Percentiles rank a stretch among this genome's conserved stretches.
Evolutionary conservation across 164 flowering plant genomes (phyloP).

Genomic region (Magnolia changhungtana): DNA sequence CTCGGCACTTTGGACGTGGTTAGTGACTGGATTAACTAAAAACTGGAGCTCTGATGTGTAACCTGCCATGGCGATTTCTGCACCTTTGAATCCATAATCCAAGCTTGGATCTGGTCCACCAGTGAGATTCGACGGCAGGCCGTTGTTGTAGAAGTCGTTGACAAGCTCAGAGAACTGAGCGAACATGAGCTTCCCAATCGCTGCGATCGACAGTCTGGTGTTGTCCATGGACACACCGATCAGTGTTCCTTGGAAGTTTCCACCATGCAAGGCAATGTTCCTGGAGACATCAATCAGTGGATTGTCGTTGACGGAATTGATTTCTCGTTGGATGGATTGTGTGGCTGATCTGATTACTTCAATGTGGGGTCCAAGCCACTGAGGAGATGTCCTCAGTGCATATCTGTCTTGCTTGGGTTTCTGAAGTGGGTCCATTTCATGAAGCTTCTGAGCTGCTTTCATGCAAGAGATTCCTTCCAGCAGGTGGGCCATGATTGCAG

Average conservation of each 20-base stretch:
- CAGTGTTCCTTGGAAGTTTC: constrained; percentile 46
- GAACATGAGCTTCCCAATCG: no score
- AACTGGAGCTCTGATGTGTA: no score
- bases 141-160: no score
- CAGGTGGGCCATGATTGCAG: constrained; percentile 38
- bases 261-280: constrained; percentile 33
- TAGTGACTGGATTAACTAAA: constrained; percentile 40
- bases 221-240: constrained; percentile 49
- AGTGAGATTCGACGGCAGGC: no score
- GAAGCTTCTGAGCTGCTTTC: constrained; percentile 27
- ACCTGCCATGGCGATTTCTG: no score
- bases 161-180: no score
- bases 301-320: constrained; percentile 41
- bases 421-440: constrained; percentile 27
- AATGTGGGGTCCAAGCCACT: constrained; percentile 43
- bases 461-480: constrained; percentile 32
- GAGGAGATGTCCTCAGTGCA: constrained; percentile 39
- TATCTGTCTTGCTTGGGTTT: constrained; percentile 44
- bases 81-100: no score
- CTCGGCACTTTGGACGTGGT: constrained; percentile 42
- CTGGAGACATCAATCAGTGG: constrained; percentile 17
- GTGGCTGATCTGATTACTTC: constrained; percentile 39
- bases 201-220: constrained; percentile 13
- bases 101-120: constrained; percentile 26
- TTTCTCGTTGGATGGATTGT: constrained; percentile 32